Percentiles rank a stretch among this genome's conserved stretches.
phyloP scores from a whole-genome alignment of 495 filamentous ascomycete genomes.

The Pyronema domesticum region DNA sequence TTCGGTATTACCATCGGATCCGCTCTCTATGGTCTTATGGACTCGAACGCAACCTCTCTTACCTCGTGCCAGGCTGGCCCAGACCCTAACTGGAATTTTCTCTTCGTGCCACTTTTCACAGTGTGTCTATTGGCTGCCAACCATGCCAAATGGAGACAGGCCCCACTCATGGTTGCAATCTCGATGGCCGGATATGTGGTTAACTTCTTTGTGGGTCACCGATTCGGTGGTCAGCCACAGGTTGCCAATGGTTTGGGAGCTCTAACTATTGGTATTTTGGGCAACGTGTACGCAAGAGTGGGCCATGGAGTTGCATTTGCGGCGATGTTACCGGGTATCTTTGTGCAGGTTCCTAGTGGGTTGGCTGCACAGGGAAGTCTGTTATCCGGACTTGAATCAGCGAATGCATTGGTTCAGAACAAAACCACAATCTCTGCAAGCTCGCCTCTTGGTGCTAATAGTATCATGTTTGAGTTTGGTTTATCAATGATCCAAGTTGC shows the following conservation, averaged over 20 bases:
- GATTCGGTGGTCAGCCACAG: conserved; percentile 60
- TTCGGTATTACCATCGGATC: conserved; percentile 94
- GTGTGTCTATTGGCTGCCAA: conserved; percentile 71
- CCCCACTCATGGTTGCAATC: conserved; percentile 70
- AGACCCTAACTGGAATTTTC: conserved; percentile 42
- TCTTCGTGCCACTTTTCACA: conserved; percentile 69
- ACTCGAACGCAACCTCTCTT: conserved; percentile 58
- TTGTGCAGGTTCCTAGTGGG: conserved; percentile 83
- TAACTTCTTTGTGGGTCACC: conserved; percentile 57
- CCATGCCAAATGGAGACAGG: conserved; percentile 77
- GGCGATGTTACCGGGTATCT: conserved; percentile 80
- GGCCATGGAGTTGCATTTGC: conserved; percentile 70
- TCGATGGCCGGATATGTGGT: conserved; percentile 73
- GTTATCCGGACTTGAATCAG: conserved; percentile 67
- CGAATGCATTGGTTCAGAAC: conserved; percentile 52
- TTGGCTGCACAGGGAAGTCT: conserved; percentile 70
- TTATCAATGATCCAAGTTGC: conserved; percentile 83
- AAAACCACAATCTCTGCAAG: conserved; percentile 19
- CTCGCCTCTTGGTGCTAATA: conserved; percentile 25
- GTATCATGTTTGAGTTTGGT: conserved; percentile 65
- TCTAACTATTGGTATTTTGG: conserved; percentile 67
- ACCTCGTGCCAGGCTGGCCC: conserved; percentile 47
- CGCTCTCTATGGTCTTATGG: conserved; percentile 69
- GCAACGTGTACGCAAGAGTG: conserved; percentile 68
- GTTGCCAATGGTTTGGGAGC: conserved; percentile 73